A percentile compares a stretch with the other conserved stretches of the same genome.
These are phyloP conservation scores for Tolypocladium tundrense DNA, from an alignment of 2,329 filamentous ascomycete genomes.

Conservation along the genomic window DNA sequence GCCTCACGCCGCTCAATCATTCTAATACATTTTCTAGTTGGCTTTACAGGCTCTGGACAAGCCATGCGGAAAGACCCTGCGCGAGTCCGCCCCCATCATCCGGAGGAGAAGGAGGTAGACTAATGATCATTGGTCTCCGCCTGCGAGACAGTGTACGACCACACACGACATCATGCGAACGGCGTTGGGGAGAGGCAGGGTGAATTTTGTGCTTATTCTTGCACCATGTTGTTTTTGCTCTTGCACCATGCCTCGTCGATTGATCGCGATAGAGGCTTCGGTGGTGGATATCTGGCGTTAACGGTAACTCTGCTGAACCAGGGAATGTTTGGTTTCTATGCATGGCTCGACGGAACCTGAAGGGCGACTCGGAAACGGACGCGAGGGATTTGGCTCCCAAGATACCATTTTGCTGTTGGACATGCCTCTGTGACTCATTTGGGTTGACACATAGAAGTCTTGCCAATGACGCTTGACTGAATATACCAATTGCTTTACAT, in stretches of 20 bases:
- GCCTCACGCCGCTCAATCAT: background rate
- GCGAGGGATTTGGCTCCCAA: slow-evolving; percentile 1
- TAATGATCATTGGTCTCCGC: slow-evolving; percentile 24
- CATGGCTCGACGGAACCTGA: background rate
- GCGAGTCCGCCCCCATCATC: slow-evolving; percentile 75
- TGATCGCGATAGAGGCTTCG: background rate
- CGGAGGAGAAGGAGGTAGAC: slow-evolving; percentile 65
- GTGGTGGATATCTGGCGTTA: background rate
- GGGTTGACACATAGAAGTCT: background rate
- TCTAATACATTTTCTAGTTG: slow-evolving; percentile 48
- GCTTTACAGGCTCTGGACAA: slow-evolving; percentile 91
- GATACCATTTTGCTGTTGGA: slow-evolving; percentile 3
- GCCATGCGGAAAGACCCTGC: slow-evolving; percentile 88
- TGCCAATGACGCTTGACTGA: background rate
- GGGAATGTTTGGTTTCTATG: background rate
- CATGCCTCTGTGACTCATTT: background rate
- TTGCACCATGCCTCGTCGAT: background rate
- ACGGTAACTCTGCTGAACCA: background rate
- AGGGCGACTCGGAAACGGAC: background rate
- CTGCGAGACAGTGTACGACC: background rate
- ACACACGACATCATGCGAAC: background rate
- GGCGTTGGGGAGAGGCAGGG: background rate
- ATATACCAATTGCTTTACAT: background rate
- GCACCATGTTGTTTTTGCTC: background rate
- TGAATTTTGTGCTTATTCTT: background rate